phyloP scores from a whole-genome alignment of 75 land plant species.

The Chamaecyparis obtusa region DNA sequence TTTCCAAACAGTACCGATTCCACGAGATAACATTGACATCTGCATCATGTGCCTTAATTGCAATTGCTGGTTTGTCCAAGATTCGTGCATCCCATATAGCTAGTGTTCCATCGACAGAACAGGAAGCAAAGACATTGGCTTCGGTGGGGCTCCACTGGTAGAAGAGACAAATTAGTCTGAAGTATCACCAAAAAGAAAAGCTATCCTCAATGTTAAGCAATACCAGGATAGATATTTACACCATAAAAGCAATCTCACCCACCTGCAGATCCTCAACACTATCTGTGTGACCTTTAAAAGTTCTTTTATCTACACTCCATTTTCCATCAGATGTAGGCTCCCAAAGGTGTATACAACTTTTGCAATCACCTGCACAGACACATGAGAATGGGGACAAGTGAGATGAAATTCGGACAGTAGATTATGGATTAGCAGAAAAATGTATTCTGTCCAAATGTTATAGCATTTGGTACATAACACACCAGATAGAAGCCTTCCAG shows the following conservation, averaged over 20 bases:
- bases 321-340: constrained; percentile 71
- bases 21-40: constrained; percentile 99
- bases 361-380: constrained; percentile 75
- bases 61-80: constrained; percentile 48
- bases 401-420: neutral
- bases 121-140: constrained; percentile 89
- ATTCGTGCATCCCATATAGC: constrained; percentile 89
- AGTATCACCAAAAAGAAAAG: neutral
- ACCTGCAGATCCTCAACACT: constrained; percentile 92
- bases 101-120: constrained; percentile 83
- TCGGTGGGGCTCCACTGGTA: constrained; percentile 98
- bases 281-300: constrained; percentile 63
- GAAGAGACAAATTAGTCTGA: neutral
- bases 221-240: neutral
- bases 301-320: constrained; percentile 58
- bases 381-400: neutral
- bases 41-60: constrained; percentile 87
- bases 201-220: neutral
- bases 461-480: constrained; percentile 1
- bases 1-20: constrained; percentile 64
- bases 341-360: constrained; percentile 78
- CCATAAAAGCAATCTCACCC: neutral
- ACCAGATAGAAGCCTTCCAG: constrained; percentile 92
- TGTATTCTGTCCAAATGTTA: neutral
- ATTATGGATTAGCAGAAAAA: neutral